A percentile compares a stretch with the other conserved stretches of the same genome.
phyloP scores from a whole-genome alignment of 768 basidiomycete genomes.

The Fistulinella prunicolor region DNA sequence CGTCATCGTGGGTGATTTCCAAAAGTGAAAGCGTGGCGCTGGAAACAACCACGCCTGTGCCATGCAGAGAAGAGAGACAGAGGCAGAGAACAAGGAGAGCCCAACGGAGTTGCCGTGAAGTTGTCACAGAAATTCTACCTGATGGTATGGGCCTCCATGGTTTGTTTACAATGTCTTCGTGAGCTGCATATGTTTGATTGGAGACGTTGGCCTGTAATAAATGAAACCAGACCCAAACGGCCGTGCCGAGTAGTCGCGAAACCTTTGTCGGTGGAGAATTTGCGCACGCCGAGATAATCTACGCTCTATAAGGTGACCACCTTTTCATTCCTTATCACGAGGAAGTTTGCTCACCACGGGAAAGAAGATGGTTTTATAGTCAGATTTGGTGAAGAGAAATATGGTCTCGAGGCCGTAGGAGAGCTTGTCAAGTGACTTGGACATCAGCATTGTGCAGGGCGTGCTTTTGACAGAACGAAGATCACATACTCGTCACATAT shows the following conservation, averaged over 20 bases:
- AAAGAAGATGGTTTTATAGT: slow-evolving; percentile 34
- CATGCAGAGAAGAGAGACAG: slow-evolving; percentile 19
- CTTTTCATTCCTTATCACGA: neutral
- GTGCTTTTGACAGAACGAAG: too few species aligned
- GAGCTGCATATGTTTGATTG: slow-evolving; percentile 26
- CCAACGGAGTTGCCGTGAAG: slow-evolving; percentile 32
- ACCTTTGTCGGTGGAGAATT: neutral
- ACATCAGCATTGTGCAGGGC: neutral
- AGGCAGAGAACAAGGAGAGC: slow-evolving; percentile 28
- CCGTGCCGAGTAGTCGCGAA: neutral
- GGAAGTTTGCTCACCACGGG: slow-evolving; percentile 27
- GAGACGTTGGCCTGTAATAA: slow-evolving; percentile 34
- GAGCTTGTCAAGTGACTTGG: neutral
- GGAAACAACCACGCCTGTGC: slow-evolving; percentile 15
- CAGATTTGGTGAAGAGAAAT: slow-evolving; percentile 36
- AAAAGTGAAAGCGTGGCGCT: slow-evolving; percentile 24
- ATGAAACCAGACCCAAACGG: slow-evolving; percentile 33
- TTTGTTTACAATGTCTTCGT: slow-evolving; percentile 35
- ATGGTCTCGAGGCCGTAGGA: slow-evolving; percentile 23
- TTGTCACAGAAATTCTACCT: slow-evolving; percentile 24
- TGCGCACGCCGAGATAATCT: slow-evolving; percentile 11
- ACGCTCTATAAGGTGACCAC: neutral
- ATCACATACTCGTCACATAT: neutral
- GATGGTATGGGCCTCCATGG: slow-evolving; percentile 39
- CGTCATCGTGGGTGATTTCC: slow-evolving; percentile 32